Percentiles rank a stretch among this genome's conserved stretches.
phyloP scores from a whole-genome alignment of 2,329 filamentous ascomycete species.

The Colletotrichum karsti region DNA sequence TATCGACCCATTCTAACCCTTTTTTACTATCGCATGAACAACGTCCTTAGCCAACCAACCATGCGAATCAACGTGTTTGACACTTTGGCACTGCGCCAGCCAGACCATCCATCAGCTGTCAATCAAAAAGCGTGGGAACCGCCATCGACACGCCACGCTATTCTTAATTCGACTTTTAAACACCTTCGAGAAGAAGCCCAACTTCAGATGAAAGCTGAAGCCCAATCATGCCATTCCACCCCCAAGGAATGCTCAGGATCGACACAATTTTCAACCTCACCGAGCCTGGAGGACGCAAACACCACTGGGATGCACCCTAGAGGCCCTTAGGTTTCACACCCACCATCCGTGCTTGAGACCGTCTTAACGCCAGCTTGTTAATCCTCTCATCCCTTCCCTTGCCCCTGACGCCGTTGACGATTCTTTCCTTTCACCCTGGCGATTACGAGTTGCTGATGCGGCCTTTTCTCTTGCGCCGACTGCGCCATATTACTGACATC shows the following conservation, averaged over 20 bases:
- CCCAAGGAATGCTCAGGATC: not conserved
- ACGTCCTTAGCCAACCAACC: not conserved
- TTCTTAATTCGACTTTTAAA: not conserved
- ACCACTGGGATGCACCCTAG: slow-evolving; percentile 5
- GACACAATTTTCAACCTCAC: not conserved
- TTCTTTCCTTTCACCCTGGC: not conserved
- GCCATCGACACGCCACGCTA: slow-evolving; percentile 7
- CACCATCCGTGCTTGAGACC: slow-evolving; percentile 12
- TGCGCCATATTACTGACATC: not conserved
- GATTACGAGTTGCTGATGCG: slow-evolving; percentile 22
- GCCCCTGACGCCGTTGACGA: not conserved
- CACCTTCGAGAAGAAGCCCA: slow-evolving; percentile 4
- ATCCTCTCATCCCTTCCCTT: slow-evolving; percentile 4
- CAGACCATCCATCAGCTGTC: not conserved
- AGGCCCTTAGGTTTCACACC: slow-evolving; percentile 14
- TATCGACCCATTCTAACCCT: not conserved
- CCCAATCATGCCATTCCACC: not conserved
- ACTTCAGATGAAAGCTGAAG: slow-evolving; percentile 21
- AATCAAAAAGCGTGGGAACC: not conserved
- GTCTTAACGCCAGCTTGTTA: slow-evolving; percentile 17
- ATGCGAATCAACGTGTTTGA: no score
- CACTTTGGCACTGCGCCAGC: not conserved
- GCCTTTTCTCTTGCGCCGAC: not conserved
- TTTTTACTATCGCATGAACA: no score
- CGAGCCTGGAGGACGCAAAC: not conserved